These are phyloP conservation scores for Exophiala calicioides DNA, from an alignment of 2,329 filamentous ascomycete species.

Conservation along the genomic window DNA sequence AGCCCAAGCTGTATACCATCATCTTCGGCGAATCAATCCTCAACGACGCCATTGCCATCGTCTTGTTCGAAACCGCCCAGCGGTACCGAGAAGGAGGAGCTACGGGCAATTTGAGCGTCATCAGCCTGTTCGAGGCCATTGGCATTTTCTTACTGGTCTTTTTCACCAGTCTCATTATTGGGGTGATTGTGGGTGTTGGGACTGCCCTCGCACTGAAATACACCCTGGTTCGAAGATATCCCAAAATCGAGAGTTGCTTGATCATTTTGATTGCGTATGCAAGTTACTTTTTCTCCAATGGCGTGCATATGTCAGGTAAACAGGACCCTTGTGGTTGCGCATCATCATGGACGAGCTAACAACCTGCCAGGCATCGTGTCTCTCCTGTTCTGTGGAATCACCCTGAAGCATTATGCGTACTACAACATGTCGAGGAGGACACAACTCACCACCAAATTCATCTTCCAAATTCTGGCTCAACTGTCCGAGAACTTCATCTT, in stretches of 20 bases:
- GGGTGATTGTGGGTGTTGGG: slow-evolving; percentile 79
- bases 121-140: slow-evolving; percentile 86
- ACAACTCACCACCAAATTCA: slow-evolving; percentile 95
- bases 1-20: slow-evolving; percentile 96
- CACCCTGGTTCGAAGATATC: slow-evolving; percentile 86
- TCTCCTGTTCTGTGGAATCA: slow-evolving; percentile 94
- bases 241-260: slow-evolving; percentile 95
- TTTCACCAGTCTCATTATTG: slow-evolving; percentile 89
- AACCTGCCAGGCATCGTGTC: slow-evolving; percentile 79
- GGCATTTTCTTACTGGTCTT: slow-evolving; percentile 95
- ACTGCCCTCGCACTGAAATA: slow-evolving; percentile 91
- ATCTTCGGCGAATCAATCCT: slow-evolving; percentile 98
- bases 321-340: background rate
- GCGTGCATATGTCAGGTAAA: slow-evolving; percentile 90
- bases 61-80: slow-evolving; percentile 96
- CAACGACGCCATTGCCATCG: slow-evolving; percentile 97
- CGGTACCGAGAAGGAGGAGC: slow-evolving; percentile 77
- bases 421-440: slow-evolving; percentile 99
- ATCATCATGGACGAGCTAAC: slow-evolving; percentile 13
- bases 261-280: slow-evolving; percentile 93
- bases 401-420: slow-evolving; percentile 97
- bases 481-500: slow-evolving; percentile 99
- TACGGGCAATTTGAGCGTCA: slow-evolving; percentile 68
- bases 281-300: slow-evolving; percentile 97
- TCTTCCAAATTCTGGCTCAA: slow-evolving; percentile 93